Base-by-base conservation (phyloP, 768 basidiomycete genomes). In the Russula earlei region DNA sequence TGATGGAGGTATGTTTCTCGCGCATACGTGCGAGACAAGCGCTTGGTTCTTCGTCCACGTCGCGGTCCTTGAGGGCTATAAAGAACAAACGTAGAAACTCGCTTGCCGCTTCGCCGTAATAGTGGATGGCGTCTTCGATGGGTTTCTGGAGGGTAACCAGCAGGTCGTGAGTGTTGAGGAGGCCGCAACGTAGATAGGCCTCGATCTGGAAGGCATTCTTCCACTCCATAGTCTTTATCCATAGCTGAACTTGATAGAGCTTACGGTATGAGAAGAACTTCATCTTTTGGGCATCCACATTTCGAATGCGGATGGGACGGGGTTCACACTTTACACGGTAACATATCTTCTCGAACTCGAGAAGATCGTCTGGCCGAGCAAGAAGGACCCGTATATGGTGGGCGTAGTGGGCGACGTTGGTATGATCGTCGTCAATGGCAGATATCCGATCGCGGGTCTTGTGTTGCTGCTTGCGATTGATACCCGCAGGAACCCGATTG, bases 391-490 rank as follows among this genome's bases (percentile, higher is more conserved):
- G 27, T 2, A 50, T 24, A 15, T 67, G 69, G 58, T 76, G 69
- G 2, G 89, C 72, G 8, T 70, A 69, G 14, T 84, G 80, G 0
- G 60, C 68, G 77, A 17, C 63, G 60, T 0, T 71, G 62, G 64
- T 84, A 89, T 59, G 86, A 81, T 0, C 68, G 71, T 31, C 69
- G 60, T 84, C 75, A 25, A 90, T 62, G n/a, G 75, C 73, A 17
- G 78, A 77, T 41, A 51, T 51, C 20, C 38, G 49, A 8, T 51
- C 49, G 9, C 19, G 27, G 0, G 19, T 31, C 29, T 51, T 51
- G 19, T 31, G 8, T 29, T 27, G 38, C 0, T 37, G 17, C 12
- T 29, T 50, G 25, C 49, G 37, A 10, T 14, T 6, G 11, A 34
- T 14, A 14, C 46, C 46, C 5, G 36, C 33, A 3, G 47, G 34